phyloP scores from a whole-genome alignment of 192 early-diverging fungal genomes.

The Coemansia sp. region DNA sequence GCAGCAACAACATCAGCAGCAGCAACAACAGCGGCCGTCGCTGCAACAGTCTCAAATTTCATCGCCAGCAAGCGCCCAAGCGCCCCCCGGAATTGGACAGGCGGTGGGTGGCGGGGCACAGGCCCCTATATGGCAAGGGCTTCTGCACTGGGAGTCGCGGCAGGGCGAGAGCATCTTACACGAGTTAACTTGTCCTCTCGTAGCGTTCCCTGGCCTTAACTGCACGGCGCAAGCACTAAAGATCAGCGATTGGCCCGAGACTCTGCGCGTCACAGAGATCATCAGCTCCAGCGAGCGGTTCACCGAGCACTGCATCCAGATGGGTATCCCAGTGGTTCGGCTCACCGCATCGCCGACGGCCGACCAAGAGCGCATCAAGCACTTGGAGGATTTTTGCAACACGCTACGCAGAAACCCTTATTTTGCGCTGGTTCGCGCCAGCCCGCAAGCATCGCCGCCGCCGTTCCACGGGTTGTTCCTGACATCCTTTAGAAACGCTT shows the following conservation, averaged over 20 bases:
- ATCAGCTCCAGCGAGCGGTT: conserved; percentile 21
- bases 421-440: conserved; percentile 23
- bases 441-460: conserved; percentile 1
- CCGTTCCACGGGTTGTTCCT: conserved; percentile 35
- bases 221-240: conserved; percentile 22
- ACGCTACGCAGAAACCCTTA: conserved; percentile 37
- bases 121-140: conserved; percentile 31
- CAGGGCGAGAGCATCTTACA: conserved; percentile 19
- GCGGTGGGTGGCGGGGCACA: background rate
- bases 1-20: conserved; percentile 15
- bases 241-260: conserved; percentile 46
- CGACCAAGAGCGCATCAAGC: conserved; percentile 21
- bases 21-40: conserved; percentile 19
- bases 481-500: conserved; percentile 16
- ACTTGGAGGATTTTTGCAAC: conserved; percentile 42
- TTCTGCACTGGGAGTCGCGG: conserved; percentile 38
- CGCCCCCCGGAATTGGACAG: conserved; percentile 8
- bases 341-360: conserved; percentile 18
- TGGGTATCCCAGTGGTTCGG: conserved; percentile 31
- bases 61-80: conserved; percentile 9
- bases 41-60: conserved; percentile 14
- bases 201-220: conserved; percentile 19
- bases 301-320: conserved; percentile 31
- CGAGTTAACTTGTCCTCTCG: conserved; percentile 30
- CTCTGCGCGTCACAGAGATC: conserved; percentile 20